These are phyloP conservation scores for Globisporangium paroecandrum DNA, from an alignment of 352 stramenopile species.

Conservation along the genomic window DNA sequence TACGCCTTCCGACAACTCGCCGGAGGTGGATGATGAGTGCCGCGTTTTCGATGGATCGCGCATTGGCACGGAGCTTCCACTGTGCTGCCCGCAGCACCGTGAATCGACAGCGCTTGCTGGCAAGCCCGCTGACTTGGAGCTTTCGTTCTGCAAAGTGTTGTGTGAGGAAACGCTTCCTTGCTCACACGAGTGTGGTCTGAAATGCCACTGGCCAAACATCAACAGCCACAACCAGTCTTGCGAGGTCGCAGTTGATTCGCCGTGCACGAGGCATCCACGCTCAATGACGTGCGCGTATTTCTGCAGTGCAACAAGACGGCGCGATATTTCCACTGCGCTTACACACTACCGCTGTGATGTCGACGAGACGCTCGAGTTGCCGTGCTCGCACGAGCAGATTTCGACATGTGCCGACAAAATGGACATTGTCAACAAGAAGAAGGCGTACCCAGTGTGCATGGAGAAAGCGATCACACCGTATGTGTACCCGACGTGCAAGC, in stretches of 20 bases:
- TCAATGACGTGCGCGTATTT: conserved; percentile 51
- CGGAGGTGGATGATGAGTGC: conserved; percentile 21
- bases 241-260: conserved; percentile 52
- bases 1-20: conserved; percentile 37
- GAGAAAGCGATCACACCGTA: conserved; percentile 57
- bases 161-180: conserved; percentile 58
- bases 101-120: conserved; percentile 30
- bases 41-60: conserved; percentile 35
- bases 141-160: conserved; percentile 75
- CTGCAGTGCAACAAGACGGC: conserved; percentile 21
- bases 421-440: conserved; percentile 32
- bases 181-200: conserved; percentile 59
- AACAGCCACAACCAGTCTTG: conserved; percentile 60
- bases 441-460: conserved; percentile 49
- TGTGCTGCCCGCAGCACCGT: conserved; percentile 80
- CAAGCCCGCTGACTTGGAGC: conserved; percentile 40
- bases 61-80: conserved; percentile 55
- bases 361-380: conserved; percentile 50
- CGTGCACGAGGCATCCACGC: conserved; percentile 52
- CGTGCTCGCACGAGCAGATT: conserved; percentile 56
- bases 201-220: conserved; percentile 67
- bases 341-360: conserved; percentile 52
- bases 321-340: conserved; percentile 41
- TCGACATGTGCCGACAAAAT: conserved; percentile 47
- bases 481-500: conserved; percentile 71